Conservation (phyloP, 1,284 basidiomycete genomes). For the Trichosporon coremiiforme region DNA sequence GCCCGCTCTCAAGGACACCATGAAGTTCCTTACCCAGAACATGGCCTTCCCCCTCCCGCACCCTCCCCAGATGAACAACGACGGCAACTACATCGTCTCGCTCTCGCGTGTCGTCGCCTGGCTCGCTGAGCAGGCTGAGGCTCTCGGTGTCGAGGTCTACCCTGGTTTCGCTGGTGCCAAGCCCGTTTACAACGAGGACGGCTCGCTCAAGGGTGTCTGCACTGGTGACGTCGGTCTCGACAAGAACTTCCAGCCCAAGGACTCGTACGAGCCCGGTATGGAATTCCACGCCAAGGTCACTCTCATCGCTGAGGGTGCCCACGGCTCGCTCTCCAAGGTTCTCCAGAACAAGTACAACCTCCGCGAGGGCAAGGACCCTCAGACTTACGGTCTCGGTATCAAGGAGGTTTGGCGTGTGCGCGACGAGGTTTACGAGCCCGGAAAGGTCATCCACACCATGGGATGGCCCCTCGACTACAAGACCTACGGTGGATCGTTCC, state of each 20-base stretch:
- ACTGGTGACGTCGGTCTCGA: constrained; percentile 96
- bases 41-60: constrained; percentile 84
- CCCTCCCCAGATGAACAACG: constrained; percentile 95
- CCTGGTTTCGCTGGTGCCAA: constrained; percentile 92
- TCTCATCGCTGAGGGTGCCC: constrained; percentile 93
- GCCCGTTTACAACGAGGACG: constrained; percentile 72
- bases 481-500: constrained; percentile 92
- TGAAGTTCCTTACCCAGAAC: constrained; percentile 82
- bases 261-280: constrained; percentile 95
- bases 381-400: constrained; percentile 94
- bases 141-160: constrained; percentile 92
- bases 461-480: constrained; percentile 86
- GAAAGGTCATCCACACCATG: constrained; percentile 88
- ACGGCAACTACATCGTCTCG: constrained; percentile 91
- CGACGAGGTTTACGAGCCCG: constrained; percentile 73
- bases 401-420: constrained; percentile 98
- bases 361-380: constrained; percentile 76
- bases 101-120: constrained; percentile 86
- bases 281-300: constrained; percentile 92
- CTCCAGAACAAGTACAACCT: constrained; percentile 77
- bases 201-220: constrained; percentile 75
- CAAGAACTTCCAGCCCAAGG: constrained; percentile 74
- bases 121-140: constrained; percentile 81
- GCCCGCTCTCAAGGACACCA: constrained; percentile 74
- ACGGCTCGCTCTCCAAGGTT: constrained; percentile 86